Evolutionary conservation across 768 basidiomycete genomes (phyloP).

Genomic region (Mycena venus): DNA sequence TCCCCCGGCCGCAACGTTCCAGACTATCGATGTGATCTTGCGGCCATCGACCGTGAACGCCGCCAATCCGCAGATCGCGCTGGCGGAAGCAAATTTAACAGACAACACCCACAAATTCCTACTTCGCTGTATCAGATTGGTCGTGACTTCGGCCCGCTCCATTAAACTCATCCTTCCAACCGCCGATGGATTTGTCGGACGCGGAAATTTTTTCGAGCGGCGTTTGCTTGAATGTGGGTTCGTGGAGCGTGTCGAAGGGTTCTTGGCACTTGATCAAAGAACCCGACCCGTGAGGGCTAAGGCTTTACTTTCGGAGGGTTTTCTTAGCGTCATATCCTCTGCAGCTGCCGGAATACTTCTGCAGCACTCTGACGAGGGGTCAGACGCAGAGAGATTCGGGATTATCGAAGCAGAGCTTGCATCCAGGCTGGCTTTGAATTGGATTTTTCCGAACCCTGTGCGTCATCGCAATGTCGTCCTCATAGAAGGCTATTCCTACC

Average conservation of each 20-base stretch:
- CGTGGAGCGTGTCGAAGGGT: slow-evolving; percentile 5
- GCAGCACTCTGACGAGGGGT: neutral
- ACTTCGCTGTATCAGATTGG: neutral
- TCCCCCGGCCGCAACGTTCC: neutral
- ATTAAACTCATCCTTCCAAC: slow-evolving; percentile 15
- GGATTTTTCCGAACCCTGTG: neutral
- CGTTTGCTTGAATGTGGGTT: slow-evolving; percentile 13
- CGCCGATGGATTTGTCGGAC: slow-evolving; percentile 12
- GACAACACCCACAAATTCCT: neutral
- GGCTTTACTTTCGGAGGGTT: neutral
- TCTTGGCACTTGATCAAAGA: slow-evolving; percentile 2
- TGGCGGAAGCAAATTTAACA: neutral
- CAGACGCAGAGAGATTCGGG: neutral
- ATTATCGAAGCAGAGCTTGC: slow-evolving; percentile 13
- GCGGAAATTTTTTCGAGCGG: slow-evolving; percentile 13
- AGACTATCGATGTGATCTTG: slow-evolving; percentile 15
- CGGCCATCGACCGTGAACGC: neutral
- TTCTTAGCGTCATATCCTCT: neutral
- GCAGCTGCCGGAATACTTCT: slow-evolving; percentile 15
- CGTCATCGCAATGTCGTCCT: slow-evolving; percentile 20
- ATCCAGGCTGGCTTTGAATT: slow-evolving; percentile 10
- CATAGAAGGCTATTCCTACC: slow-evolving; percentile 19
- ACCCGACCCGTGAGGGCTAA: neutral
- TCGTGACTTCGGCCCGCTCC: neutral
- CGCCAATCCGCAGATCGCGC: neutral